Evolutionary conservation across 805 yeast species (phyloP).

Genomic region (Jamesozyma rosinii): DNA sequence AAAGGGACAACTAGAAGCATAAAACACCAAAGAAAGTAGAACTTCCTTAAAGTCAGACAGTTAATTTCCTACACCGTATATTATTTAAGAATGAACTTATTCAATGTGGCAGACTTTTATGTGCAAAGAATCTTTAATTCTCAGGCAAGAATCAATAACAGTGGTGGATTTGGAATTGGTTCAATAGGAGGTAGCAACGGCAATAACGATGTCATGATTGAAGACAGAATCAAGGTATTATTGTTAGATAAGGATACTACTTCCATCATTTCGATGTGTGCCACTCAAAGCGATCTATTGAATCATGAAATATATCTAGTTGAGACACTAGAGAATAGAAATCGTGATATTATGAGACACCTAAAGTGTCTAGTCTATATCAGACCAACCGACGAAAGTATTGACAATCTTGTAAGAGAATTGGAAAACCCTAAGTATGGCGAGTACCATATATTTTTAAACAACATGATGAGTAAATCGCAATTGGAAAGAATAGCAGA

Average conservation of each 20-base stretch:
- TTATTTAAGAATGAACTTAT: conserved; percentile 35
- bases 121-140: conserved; percentile 33
- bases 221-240: conserved; percentile 53
- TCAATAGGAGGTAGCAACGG: conserved; percentile 4
- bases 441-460: conserved; percentile 68
- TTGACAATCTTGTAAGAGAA: conserved; percentile 55
- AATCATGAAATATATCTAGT: conserved; percentile 78
- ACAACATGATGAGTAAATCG: conserved; percentile 62
- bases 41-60: too few relatives aligned
- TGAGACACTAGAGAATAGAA: conserved; percentile 53
- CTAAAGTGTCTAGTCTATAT: conserved; percentile 72
- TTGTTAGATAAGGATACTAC: conserved; percentile 75
- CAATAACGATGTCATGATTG: conserved; percentile 15
- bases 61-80: too few relatives aligned
- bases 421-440: conserved; percentile 70
- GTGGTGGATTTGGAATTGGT: conserved; percentile 1
- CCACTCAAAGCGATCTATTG: conserved; percentile 78
- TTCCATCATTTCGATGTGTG: conserved; percentile 73
- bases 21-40: background rate
- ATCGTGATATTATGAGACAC: conserved; percentile 67
- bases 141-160: conserved; percentile 9
- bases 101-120: conserved; percentile 38
- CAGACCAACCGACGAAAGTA: conserved; percentile 59
- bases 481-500: conserved; percentile 84
- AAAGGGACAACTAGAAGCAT: background rate